Conservation (phyloP, 345 rosid genomes). For the Gossypium anomalum region DNA sequence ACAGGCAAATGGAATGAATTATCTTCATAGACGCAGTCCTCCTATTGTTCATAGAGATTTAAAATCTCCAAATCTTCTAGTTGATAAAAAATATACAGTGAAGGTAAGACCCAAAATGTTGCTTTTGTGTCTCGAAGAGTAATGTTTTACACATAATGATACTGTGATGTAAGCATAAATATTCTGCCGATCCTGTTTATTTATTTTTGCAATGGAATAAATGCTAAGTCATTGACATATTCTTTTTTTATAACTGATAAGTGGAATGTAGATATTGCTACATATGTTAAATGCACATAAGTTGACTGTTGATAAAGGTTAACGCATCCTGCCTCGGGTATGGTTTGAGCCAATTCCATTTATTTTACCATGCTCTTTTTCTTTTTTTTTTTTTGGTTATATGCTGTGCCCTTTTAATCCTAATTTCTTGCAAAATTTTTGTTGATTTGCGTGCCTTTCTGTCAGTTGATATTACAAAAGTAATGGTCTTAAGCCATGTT, state of each 20-base stretch:
- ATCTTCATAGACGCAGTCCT: slow-evolving; percentile 90
- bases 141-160: neutral
- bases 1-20: slow-evolving; percentile 99
- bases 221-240: neutral
- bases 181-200: neutral
- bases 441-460: neutral
- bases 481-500: neutral
- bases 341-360: neutral
- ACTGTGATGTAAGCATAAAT: neutral
- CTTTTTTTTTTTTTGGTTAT: neutral
- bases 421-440: neutral
- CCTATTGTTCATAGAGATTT: slow-evolving; percentile 97
- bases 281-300: neutral
- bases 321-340: neutral
- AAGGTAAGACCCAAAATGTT: slow-evolving; percentile 43
- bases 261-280: neutral
- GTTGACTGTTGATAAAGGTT: neutral
- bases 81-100: slow-evolving; percentile 94
- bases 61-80: slow-evolving; percentile 96
- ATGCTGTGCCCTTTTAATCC: neutral
- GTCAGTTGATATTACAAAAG: neutral
- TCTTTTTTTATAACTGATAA: neutral
- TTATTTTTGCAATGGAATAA: neutral
- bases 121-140: neutral
- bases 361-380: neutral